phyloP scores from a whole-genome alignment of 495 filamentous ascomycete genomes.

The Aspergillus nanangensis region DNA sequence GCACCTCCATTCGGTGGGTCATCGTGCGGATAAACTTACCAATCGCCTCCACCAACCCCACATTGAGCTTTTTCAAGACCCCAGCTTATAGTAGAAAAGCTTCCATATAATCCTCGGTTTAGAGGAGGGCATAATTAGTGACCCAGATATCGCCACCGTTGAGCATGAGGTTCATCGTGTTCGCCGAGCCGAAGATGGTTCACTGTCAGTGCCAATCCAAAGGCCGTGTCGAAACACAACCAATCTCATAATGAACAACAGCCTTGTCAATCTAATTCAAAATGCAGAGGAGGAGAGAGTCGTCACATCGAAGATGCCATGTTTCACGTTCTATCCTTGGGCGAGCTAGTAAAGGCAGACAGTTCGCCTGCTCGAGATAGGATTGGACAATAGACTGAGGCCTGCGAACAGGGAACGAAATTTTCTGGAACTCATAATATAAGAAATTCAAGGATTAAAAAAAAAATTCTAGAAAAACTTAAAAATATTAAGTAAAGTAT shows the following conservation, averaged over 20 bases:
- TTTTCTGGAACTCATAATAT: no score
- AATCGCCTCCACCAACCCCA: neutral
- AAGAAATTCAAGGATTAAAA: no score
- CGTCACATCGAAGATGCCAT: slow-evolving; percentile 4
- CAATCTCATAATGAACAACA: neutral
- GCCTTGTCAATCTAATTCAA: neutral
- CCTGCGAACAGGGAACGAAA: no score
- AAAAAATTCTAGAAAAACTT: no score
- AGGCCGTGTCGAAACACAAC: neutral
- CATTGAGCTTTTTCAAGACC: slow-evolving; percentile 5
- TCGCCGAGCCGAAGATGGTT: slow-evolving; percentile 4
- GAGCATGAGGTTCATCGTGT: slow-evolving; percentile 9
- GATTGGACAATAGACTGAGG: no score
- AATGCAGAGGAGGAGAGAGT: slow-evolving; percentile 4
- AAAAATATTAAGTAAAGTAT: no score
- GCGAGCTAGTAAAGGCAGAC: no score
- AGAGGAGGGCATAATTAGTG: neutral
- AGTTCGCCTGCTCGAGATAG: no score
- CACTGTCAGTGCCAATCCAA: slow-evolving; percentile 1
- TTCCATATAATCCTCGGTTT: slow-evolving; percentile 7
- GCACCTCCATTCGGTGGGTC: slow-evolving; percentile 3
- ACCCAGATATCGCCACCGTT: slow-evolving; percentile 3
- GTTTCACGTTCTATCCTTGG: slow-evolving; percentile 8
- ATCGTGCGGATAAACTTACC: neutral
- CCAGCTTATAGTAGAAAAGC: neutral